These are phyloP conservation scores for Phytophthora idaei DNA, from an alignment of 352 stramenopile species.

Conservation along the genomic window DNA sequence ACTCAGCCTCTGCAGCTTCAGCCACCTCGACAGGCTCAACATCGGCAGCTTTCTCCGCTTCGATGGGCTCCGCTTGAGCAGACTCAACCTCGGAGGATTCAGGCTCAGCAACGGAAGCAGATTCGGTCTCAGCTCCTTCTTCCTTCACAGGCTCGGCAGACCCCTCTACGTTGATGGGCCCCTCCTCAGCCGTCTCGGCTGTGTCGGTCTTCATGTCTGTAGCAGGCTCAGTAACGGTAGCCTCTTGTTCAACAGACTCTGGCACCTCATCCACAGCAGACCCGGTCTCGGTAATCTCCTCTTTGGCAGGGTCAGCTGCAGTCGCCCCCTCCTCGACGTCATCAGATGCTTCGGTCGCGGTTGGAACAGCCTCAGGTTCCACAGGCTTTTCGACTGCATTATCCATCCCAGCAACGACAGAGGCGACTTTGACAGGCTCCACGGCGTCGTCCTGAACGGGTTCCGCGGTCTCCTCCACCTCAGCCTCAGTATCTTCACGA, in stretches of 20 bases:
- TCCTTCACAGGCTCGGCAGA: no score
- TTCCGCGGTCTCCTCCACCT: not conserved
- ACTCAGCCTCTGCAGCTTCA: slow-evolving; percentile 1
- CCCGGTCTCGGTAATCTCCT: not conserved
- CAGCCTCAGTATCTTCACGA: not conserved
- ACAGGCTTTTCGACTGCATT: not conserved
- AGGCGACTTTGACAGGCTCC: not conserved
- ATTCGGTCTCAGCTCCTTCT: not conserved
- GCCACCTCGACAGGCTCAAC: not conserved
- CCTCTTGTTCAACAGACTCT: not conserved
- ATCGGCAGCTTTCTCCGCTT: not conserved
- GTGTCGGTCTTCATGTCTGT: not conserved
- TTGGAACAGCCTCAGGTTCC: not conserved
- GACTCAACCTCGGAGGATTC: not conserved
- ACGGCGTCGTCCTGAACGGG: not conserved
- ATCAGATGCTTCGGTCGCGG: no score
- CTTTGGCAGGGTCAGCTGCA: not conserved
- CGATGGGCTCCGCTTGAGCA: not conserved
- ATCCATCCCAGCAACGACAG: not conserved
- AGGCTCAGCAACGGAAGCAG: not conserved
- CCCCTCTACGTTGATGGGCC: no score
- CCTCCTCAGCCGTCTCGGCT: no score
- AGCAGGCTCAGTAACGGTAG: not conserved
- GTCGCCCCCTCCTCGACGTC: not conserved
- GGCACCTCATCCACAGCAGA: not conserved